These are phyloP conservation scores for Leccinellum luteum DNA, from an alignment of 768 basidiomycete species.

Conservation along the genomic window DNA sequence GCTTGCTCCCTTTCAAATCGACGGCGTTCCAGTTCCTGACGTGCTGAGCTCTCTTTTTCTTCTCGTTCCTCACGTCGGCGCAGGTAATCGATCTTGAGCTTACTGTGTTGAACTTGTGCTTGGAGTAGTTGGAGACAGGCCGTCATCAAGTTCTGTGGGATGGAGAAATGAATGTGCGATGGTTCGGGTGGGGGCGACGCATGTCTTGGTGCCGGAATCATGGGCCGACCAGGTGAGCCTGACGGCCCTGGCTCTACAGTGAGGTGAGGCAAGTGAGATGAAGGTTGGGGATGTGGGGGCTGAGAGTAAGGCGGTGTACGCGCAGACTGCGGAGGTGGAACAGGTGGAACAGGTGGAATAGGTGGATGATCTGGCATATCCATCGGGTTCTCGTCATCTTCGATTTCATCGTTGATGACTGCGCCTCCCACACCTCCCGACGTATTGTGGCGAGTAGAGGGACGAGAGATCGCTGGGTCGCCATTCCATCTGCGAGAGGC, in stretches of 20 bases:
- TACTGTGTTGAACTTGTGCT: constrained; percentile 65
- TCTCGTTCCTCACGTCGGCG: constrained; percentile 69
- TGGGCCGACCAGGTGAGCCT: constrained; percentile 15
- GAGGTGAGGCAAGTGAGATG: constrained; percentile 16
- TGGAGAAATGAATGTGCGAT: constrained; percentile 44
- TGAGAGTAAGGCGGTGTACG: constrained; percentile 24
- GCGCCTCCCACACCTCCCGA: constrained; percentile 28
- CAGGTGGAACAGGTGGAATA: constrained; percentile 29
- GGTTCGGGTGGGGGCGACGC: constrained; percentile 34
- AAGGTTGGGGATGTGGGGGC: constrained; percentile 9
- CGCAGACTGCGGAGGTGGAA: constrained; percentile 23
- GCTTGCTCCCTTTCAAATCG: constrained; percentile 55
- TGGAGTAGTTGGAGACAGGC: constrained; percentile 61
- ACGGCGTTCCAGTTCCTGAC: constrained; percentile 52
- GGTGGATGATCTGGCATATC: constrained; percentile 38
- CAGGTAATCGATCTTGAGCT: constrained; percentile 68
- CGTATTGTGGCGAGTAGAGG: constrained; percentile 37
- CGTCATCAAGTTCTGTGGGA: constrained; percentile 56
- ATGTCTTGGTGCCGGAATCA: constrained; percentile 6
- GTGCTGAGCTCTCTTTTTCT: constrained; percentile 50
- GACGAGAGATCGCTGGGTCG: constrained; percentile 58
- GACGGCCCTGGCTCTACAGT: constrained; percentile 20
- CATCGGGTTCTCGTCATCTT: constrained; percentile 50
- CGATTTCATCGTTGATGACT: constrained; percentile 43
- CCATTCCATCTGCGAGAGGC: constrained; percentile 54